Evolutionary conservation across 805 yeast genomes (phyloP).

Genomic region (Candida maesae): DNA sequence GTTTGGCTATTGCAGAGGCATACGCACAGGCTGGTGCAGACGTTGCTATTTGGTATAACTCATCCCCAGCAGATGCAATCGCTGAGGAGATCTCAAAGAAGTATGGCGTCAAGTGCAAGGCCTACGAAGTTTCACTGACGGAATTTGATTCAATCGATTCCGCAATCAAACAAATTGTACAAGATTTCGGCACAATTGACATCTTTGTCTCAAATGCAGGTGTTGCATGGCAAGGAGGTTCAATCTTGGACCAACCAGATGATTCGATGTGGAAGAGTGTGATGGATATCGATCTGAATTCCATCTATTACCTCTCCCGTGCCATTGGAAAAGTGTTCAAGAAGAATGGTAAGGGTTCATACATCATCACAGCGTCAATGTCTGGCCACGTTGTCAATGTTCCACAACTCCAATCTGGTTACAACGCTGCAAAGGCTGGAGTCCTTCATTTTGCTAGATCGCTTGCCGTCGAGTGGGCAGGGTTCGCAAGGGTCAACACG

Average conservation of each 20-base stretch:
- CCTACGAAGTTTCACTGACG: constrained; percentile 39
- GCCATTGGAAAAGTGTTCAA: constrained; percentile 69
- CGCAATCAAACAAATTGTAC: constrained; percentile 37
- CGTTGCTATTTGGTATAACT: constrained; percentile 45
- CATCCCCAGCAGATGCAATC: constrained; percentile 26
- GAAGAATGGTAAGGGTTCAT: constrained; percentile 71
- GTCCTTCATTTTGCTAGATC: constrained; percentile 72
- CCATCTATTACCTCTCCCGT: constrained; percentile 79
- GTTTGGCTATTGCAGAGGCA: constrained; percentile 77
- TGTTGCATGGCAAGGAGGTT: constrained; percentile 73
- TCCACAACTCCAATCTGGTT: constrained; percentile 84
- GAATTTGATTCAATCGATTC: constrained; percentile 28
- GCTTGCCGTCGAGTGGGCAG: constrained; percentile 83
- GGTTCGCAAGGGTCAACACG: constrained; percentile 80
- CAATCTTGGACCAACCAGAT: constrained; percentile 42
- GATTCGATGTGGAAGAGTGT: constrained; percentile 65
- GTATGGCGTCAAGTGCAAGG: constrained; percentile 62
- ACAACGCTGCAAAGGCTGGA: constrained; percentile 86
- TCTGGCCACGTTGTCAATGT: constrained; percentile 83
- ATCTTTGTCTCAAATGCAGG: constrained; percentile 91
- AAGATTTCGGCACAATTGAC: constrained; percentile 74
- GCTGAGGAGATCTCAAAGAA: constrained; percentile 55
- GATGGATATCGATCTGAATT: constrained; percentile 71
- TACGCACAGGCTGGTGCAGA: constrained; percentile 90
- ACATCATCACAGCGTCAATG: constrained; percentile 85